Conservation (phyloP, 176 grass and related monocot genomes). For the Luzula sylvatica region DNA sequence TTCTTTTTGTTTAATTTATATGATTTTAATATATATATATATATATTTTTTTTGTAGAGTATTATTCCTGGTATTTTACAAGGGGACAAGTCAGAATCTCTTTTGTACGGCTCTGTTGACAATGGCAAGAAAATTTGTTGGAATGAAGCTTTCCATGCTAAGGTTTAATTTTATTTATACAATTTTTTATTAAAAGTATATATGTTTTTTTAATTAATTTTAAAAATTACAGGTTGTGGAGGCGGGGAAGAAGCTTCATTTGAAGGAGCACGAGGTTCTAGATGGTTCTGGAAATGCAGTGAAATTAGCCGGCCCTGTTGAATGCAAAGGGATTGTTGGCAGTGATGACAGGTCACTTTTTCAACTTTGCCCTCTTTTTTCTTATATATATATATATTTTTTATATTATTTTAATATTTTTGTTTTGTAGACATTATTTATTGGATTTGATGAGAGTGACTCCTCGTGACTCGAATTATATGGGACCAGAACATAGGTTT, state of each 20-base stretch:
- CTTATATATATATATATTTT: neutral
- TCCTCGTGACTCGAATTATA: conserved; percentile 93
- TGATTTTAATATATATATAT: neutral
- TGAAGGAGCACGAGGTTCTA: conserved; percentile 85
- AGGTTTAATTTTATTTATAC: conserved; percentile 33
- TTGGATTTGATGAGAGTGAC: conserved; percentile 99
- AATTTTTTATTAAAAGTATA: neutral
- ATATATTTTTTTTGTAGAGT: conserved; percentile 36
- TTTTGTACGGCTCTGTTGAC: conserved; percentile 94
- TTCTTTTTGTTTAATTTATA: neutral
- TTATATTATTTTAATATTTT: neutral
- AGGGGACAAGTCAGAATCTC: conserved; percentile 97
- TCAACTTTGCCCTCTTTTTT: neutral
- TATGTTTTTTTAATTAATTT: neutral
- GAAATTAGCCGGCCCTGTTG: conserved; percentile 92
- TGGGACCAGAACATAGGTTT: conserved; percentile 78
- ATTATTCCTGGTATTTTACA: conserved; percentile 99
- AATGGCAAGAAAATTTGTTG: conserved; percentile 99
- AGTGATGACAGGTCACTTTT: conserved; percentile 89
- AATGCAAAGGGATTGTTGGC: conserved; percentile 98
- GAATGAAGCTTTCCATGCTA: conserved; percentile 89
- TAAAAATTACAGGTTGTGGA: conserved; percentile 54
- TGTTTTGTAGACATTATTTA: conserved; percentile 70
- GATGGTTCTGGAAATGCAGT: conserved; percentile 90
- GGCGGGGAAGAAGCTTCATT: conserved; percentile 74